Base-by-base conservation (phyloP, 768 basidiomycete species). In the Thelephora ganbajun region DNA sequence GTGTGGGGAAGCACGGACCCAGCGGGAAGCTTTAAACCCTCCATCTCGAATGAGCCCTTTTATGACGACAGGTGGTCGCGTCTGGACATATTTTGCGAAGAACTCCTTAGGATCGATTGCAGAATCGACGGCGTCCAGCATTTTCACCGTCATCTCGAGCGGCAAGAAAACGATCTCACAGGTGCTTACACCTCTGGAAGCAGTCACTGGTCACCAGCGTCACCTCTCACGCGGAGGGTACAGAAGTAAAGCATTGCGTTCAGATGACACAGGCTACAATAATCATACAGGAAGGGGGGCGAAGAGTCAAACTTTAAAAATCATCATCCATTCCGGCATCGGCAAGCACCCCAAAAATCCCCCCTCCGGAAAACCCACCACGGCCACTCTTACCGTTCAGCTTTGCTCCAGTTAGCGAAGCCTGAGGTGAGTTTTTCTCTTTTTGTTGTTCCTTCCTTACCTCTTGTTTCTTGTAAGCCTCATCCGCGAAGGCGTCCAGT, bases 401-500 rank as follows among this genome's bases (percentile, higher is more conserved):
- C 51, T 63, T 57, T 16, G 47, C 22, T 13, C 45, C 35, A n/a
- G 48, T 19, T 11, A 53, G 50, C 13, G 43, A 45, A 11, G 35
- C 33, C 11, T 45, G 9, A 11, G 20, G 26, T 30, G 26, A 30
- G 26, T 9, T 9, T 30, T 30, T 9, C 26, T 30, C 26, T 30
- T 30, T 30, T 30, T 30, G 35, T 26, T 45, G 50, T 14, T 33
- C 56, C 33, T 48, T 54, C 49, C 54, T 62, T 12, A 54, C 48
- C 53, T 65, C 70, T 53, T 57, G 77, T 23, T 57, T 41, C 56
- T 70, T 77, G 57, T 71, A 75, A 48, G 56, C 60, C 26, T 57
- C 61, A 48, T 77, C 77, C 6, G 63, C 64, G 50, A 79, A 80
- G 4, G 66, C 14, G 22, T 62, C 67, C 18, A 85, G 54, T 0